Evolutionary conservation across 805 yeast species (phyloP).

Genomic region (Spathaspora arborariae): DNA sequence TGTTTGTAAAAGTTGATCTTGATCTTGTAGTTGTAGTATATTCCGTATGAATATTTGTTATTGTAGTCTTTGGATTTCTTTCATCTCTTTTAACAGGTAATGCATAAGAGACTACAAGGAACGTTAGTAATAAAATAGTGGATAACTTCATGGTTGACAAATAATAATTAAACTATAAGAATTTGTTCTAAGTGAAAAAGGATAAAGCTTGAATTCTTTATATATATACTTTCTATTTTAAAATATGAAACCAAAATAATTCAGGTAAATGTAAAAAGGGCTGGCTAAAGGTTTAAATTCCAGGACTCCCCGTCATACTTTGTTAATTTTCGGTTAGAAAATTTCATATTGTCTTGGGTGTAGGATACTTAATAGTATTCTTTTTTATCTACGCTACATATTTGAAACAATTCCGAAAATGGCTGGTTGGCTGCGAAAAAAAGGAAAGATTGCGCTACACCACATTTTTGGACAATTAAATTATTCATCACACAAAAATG

Average conservation of each 20-base stretch:
- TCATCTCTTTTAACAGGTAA: neutral
- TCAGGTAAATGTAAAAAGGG: too few species aligned
- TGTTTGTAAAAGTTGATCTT: constrained; percentile 25
- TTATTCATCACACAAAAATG: neutral
- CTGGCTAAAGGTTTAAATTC: too few species aligned
- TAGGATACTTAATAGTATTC: neutral
- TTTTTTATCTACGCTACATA: neutral
- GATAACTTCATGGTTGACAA: neutral
- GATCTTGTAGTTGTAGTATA: constrained; percentile 28
- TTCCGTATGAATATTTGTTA: constrained; percentile 31
- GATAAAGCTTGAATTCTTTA: neutral
- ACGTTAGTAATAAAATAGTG: neutral
- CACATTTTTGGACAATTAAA: neutral
- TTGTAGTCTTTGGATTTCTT: constrained; percentile 25
- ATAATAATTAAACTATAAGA: neutral
- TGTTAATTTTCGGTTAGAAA: neutral
- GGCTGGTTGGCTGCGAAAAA: constrained; percentile 6
- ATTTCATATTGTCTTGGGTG: neutral
- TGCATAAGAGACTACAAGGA: neutral
- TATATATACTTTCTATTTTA: neutral
- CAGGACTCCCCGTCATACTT: too few species aligned
- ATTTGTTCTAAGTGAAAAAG: neutral
- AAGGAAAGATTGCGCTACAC: neutral
- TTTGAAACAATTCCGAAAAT: neutral
- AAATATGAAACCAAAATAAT: neutral